Percentiles rank a stretch among this genome's conserved stretches.
Conservation (phyloP, 345 rosid species). For the Salix purpurea region DNA sequence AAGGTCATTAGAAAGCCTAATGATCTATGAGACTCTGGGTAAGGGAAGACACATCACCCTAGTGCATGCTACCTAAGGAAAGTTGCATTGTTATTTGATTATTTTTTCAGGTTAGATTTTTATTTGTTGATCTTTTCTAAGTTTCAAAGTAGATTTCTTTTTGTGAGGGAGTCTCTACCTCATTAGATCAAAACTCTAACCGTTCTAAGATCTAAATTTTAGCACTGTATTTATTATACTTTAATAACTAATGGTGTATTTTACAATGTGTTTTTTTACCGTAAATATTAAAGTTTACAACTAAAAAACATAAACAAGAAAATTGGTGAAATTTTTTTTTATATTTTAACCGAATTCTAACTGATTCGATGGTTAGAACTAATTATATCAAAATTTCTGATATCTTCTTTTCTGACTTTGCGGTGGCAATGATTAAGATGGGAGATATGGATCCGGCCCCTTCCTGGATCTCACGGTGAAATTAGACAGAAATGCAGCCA, state of each 20-base stretch:
- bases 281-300: slow-evolving; percentile 40
- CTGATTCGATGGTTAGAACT: slow-evolving; percentile 3
- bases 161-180: too few species aligned
- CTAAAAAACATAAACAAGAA: neutral
- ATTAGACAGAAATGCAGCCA: slow-evolving; percentile 15
- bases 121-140: too few species aligned
- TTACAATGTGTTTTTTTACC: rapidly evolving
- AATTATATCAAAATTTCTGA: neutral
- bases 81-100: too few species aligned
- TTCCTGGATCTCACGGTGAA: slow-evolving; percentile 20
- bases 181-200: too few species aligned
- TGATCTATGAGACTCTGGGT: rapidly evolving
- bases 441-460: slow-evolving; percentile 21
- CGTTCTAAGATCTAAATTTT: too few species aligned
- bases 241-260: too few species aligned
- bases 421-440: slow-evolving; percentile 25
- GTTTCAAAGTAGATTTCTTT: too few species aligned
- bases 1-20: too few species aligned
- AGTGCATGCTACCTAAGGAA: rapidly evolving
- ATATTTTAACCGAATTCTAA: slow-evolving; percentile 25
- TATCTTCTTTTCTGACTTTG: slow-evolving; percentile 12
- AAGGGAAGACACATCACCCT: rapidly evolving
- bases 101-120: rapidly evolving
- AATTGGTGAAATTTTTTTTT: too few species aligned
- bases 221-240: too few species aligned